These are phyloP conservation scores for Podospora pseudocomata DNA, from an alignment of 495 filamentous ascomycete species.

Conservation along the genomic window DNA sequence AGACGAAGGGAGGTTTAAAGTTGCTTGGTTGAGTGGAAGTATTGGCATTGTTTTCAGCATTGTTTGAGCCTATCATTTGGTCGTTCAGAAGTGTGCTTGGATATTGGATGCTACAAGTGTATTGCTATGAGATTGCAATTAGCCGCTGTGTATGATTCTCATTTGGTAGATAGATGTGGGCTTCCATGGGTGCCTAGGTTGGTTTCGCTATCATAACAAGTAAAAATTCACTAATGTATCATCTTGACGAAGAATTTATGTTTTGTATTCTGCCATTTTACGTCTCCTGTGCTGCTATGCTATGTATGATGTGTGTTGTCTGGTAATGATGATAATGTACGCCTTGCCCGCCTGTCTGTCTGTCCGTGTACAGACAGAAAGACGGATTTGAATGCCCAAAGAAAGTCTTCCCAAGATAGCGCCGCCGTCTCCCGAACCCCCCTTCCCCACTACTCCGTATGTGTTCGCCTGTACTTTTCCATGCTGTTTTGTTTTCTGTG, in stretches of 20 bases:
- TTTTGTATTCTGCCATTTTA: neutral
- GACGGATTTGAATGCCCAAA: neutral
- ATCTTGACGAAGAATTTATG: neutral
- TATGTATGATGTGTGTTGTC: neutral
- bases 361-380: neutral
- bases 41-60: neutral
- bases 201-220: too few relatives aligned
- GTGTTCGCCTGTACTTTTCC: neutral
- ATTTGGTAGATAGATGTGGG: neutral
- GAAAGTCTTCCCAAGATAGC: neutral
- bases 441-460: neutral
- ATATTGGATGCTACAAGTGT: neutral
- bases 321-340: neutral
- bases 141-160: neutral
- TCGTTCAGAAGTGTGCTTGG: neutral
- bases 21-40: constrained; percentile 60
- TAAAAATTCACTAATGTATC: neutral
- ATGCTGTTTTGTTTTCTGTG: neutral
- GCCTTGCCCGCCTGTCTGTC: neutral
- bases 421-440: too few relatives aligned
- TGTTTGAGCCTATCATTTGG: neutral
- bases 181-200: neutral
- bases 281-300: neutral
- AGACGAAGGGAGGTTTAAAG: constrained; percentile 75
- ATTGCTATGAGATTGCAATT: neutral